Evolutionary conservation across 768 basidiomycete genomes (phyloP), one percentile per base, ranked within the genome.

Genomic region (Mycena amicta): DNA sequence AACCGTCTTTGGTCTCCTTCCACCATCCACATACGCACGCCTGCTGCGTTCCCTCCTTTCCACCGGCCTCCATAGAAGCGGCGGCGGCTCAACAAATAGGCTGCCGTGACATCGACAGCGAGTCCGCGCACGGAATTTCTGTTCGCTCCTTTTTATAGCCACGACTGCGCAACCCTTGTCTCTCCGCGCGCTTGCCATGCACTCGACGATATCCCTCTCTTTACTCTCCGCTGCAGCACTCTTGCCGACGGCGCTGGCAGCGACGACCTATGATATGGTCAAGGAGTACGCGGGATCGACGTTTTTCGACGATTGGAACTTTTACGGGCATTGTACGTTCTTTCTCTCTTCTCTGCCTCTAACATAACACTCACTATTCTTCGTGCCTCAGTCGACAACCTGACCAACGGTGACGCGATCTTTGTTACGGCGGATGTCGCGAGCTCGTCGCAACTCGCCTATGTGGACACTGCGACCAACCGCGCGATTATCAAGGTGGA

Each of bases 401-500:
- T 89, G 3, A 56, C 47, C 29, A 25, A 60, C 51, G 22, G 29
- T 5, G 58, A 52, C 49, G 18, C 39, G 57, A 85, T 83, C 43
- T 88, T 81, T 63, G 74, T 85, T 40, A 80, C 80, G 1, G 72
- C 80, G 28, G 74, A 74, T 20, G 72, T 73, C 15, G 86, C 82
- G 3, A 67, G 73, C 30, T 72, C 80, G 5, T 71, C 78, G 33
- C 71, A 81, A 56, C 82, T 90, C 31, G 81, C 87, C 1, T 89
- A 80, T 65, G 80, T 89, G 41, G 86, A 92, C 62, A 26, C 78
- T 6, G 62, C 75, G 18, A 87, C 88, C 3, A 87, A 85, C 15
- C 87, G 88, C 59, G 90, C 89, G 1, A 83, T 92, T 66, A 87
- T 92, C 67, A 83, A 81, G 66, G 89, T 92, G 13, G 90, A 92